Evolutionary conservation across 208 protist genomes (phyloP).

Genomic region (Balamuthia mandrillaris): DNA sequence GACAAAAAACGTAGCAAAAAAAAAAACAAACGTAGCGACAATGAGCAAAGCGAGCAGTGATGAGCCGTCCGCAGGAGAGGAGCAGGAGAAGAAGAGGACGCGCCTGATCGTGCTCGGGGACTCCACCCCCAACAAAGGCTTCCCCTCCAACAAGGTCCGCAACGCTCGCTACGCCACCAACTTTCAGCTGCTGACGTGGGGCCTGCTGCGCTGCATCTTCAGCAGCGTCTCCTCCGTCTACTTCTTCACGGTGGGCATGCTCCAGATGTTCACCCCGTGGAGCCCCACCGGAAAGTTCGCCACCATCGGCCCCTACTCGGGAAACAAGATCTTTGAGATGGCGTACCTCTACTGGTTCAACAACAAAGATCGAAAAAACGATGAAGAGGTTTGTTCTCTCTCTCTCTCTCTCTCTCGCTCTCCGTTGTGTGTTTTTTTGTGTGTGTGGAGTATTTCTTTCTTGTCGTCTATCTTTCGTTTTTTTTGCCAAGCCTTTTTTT

Average conservation of each 20-base stretch:
- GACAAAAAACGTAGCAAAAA: too few relatives aligned
- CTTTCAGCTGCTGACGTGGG: constrained; percentile 17
- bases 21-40: too few relatives aligned
- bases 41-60: too few relatives aligned
- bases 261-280: constrained; percentile 41
- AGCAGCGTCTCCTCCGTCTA: constrained; percentile 23
- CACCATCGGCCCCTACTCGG: constrained; percentile 32
- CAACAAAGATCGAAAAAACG: constrained; percentile 29
- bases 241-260: constrained; percentile 38
- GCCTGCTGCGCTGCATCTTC: constrained; percentile 31
- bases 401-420: too few relatives aligned
- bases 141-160: constrained; percentile 30
- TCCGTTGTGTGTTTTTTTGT: too few relatives aligned
- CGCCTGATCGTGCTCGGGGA: constrained; percentile 29
- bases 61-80: too few relatives aligned
- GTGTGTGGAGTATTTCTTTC: too few relatives aligned
- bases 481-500: too few relatives aligned
- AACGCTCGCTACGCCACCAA: constrained; percentile 27
- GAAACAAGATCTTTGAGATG: constrained; percentile 43
- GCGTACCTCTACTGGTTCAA: constrained; percentile 36
- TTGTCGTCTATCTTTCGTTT: too few relatives aligned
- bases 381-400: too few relatives aligned
- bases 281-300: constrained; percentile 39
- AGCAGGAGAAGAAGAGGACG: too few relatives aligned
- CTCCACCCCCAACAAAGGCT: neutral